Conservation (phyloP, 192 early-diverging fungal species). For the Physocladia obscura region DNA sequence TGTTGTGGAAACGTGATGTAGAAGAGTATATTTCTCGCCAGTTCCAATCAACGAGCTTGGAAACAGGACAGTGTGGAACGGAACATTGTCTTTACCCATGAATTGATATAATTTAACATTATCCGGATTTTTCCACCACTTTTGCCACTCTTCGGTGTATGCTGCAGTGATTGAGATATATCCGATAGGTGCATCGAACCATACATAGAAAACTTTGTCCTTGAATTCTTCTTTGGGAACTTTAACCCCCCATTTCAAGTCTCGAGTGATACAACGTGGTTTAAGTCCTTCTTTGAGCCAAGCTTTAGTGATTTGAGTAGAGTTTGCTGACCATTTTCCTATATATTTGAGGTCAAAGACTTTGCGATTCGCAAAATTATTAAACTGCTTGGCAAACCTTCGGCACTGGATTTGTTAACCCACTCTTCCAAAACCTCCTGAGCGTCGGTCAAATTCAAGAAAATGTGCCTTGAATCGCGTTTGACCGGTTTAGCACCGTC, state of each 20-base stretch:
- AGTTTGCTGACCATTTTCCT: slow-evolving; percentile 84
- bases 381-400: slow-evolving; percentile 46
- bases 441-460: slow-evolving; percentile 78
- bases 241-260: slow-evolving; percentile 96
- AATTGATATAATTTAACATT: slow-evolving; percentile 97
- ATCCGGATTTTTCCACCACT: slow-evolving; percentile 99
- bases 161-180: slow-evolving; percentile 97
- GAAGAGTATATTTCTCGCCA: slow-evolving; percentile 84
- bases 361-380: background rate
- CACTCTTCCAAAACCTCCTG: slow-evolving; percentile 77
- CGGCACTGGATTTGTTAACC: slow-evolving; percentile 64
- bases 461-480: slow-evolving; percentile 84
- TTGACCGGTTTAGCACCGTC: slow-evolving; percentile 79
- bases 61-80: slow-evolving; percentile 98
- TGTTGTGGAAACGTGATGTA: slow-evolving; percentile 90
- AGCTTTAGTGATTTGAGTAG: slow-evolving; percentile 78
- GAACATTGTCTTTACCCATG: slow-evolving; percentile 99
- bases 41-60: slow-evolving; percentile 85
- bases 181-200: slow-evolving; percentile 98
- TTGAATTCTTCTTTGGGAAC: slow-evolving; percentile 84
- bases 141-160: slow-evolving; percentile 90
- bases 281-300: slow-evolving; percentile 94
- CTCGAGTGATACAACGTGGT: slow-evolving; percentile 94
- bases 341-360: background rate
- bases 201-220: slow-evolving; percentile 98